Base-by-base conservation (phyloP, 169 alveolate genomes). In the Plasmodium fragile region DNA sequence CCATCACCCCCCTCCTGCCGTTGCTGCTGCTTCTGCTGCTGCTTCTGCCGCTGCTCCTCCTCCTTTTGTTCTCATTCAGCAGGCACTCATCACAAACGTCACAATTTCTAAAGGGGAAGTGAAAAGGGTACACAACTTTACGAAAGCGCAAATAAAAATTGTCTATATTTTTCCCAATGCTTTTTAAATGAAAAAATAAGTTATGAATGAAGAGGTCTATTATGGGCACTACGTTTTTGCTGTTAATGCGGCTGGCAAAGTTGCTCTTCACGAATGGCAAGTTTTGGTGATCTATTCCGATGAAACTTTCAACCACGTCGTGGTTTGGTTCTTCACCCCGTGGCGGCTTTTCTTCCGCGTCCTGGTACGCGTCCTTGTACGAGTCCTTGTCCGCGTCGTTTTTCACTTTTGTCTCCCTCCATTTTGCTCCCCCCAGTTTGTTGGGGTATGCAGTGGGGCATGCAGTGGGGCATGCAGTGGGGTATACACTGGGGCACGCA, bases 151-250 rank as follows among this genome's bases (percentile, higher is more conserved):
- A 85, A 73, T 85, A 85, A 85, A 73, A 77, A 85, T 85, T 72
- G 25, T 75, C 65, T 10, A 85, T 85, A 69, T 85, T 85, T 85
- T 75, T 85, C 39, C 93, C 41, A 34, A 85, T 85, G 65, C 79
- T 53, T 34, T 85, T 85, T 8, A 85, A 75, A 65, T 85, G 93
- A 28, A 49, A 85, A 85, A 85, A 85, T 77, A 85, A 85, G 79
- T 85, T 85, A 73, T 55, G 80, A 22, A 85, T 72, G 39, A 52
- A 85, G 28, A 85, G 49, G 45, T 85, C 84, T 85, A 85, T 75
- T 73, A 85, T 72, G 34, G 43, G 71, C 55, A 85, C 55, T 13
- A 85, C 70, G 32, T 75, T 85, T 69, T 75, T 75, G 65, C 93
- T 85, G 45, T 85, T 85, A 18, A 85, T 75, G 80, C 79, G 65